Conservation (phyloP, 78 protist genomes). For the Chrysochromulina parva region DNA sequence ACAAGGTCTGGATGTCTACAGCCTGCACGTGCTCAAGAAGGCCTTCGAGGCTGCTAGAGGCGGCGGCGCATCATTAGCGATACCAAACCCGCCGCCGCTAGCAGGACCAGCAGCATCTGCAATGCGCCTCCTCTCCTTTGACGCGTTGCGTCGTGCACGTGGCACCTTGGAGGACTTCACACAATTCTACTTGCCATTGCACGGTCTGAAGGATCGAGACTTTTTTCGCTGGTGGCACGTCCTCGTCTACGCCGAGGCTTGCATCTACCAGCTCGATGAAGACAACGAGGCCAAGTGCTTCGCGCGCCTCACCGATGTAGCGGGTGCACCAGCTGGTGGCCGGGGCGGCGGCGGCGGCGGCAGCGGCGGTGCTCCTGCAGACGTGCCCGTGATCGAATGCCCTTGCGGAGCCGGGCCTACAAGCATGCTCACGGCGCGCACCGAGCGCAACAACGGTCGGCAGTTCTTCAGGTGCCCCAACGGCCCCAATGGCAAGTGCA, state of each 20-base stretch:
- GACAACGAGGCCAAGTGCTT: background rate
- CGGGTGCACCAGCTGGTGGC: background rate
- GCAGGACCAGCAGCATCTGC: too few species aligned
- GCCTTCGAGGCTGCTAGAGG: too few species aligned
- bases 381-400: background rate
- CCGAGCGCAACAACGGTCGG: too few species aligned
- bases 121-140: background rate
- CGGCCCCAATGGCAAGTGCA: too few species aligned
- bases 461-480: too few species aligned
- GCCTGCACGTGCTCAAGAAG: too few species aligned
- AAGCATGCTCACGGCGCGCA: too few species aligned
- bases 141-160: background rate
- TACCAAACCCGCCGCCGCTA: too few species aligned
- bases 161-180: background rate
- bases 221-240: background rate
- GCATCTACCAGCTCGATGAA: slow-evolving; percentile 4
- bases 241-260: background rate
- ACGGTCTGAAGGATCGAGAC: background rate
- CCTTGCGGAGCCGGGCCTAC: too few species aligned
- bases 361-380: background rate
- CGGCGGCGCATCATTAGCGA: too few species aligned
- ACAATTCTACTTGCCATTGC: background rate
- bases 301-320: too few species aligned
- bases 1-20: too few species aligned
- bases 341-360: background rate